Percentiles rank a stretch among this genome's conserved stretches.
Evolutionary conservation across 352 stramenopile genomes (phyloP).

Genomic region (Pythium brachiatum): DNA sequence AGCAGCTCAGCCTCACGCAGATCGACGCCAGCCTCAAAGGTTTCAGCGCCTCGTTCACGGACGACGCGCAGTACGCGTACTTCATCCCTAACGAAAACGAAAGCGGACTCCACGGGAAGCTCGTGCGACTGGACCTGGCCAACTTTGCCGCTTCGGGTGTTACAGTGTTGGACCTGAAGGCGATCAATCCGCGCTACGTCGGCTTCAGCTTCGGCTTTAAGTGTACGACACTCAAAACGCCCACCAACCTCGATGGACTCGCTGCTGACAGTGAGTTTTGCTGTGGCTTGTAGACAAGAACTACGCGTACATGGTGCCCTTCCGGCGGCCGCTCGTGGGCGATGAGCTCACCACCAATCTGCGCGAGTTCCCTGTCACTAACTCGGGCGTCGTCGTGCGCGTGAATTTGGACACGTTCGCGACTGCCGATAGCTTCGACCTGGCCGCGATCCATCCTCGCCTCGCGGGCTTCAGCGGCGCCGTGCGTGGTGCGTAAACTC

Average conservation of each 20-base stretch:
- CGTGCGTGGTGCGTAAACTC: conserved; percentile 35
- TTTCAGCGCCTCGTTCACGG: conserved; percentile 57
- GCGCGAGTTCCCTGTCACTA: conserved; percentile 66
- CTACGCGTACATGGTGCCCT: conserved; percentile 62
- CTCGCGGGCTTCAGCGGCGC: conserved; percentile 69
- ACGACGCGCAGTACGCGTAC: conserved; percentile 55
- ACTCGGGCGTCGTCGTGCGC: conserved; percentile 58
- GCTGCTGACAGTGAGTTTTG: neutral
- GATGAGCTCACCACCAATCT: conserved; percentile 63
- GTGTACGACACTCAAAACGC: too few species aligned
- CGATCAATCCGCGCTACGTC: conserved; percentile 51
- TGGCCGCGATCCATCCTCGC: conserved; percentile 38
- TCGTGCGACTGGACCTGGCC: conserved; percentile 53
- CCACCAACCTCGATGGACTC: too few species aligned
- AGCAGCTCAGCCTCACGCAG: conserved; percentile 49
- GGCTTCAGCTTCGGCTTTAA: conserved; percentile 63
- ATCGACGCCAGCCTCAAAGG: conserved; percentile 45
- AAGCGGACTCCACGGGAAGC: conserved; percentile 51
- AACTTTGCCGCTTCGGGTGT: conserved; percentile 42
- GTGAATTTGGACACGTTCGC: conserved; percentile 53
- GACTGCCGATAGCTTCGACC: conserved; percentile 45
- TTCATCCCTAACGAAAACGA: conserved; percentile 65
- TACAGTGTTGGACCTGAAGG: conserved; percentile 46
- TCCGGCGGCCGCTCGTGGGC: conserved; percentile 34
- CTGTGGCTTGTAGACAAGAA: conserved; percentile 39